phyloP scores from a whole-genome alignment of 148 eudicot genomes.

The Vaccinium myrtillus region DNA sequence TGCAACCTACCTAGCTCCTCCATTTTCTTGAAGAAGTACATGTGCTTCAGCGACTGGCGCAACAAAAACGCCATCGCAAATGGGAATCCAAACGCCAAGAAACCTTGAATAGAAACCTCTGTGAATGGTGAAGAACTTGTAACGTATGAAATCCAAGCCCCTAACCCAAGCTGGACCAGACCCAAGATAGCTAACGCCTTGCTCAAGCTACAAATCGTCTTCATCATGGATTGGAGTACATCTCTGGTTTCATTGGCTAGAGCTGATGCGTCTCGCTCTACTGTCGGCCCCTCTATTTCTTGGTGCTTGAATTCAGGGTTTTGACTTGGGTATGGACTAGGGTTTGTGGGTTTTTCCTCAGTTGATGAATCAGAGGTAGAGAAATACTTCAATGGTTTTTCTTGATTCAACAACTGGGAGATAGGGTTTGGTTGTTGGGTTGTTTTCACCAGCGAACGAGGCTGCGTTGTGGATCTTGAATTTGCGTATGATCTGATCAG shows the following conservation, averaged over 20 bases:
- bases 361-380: slow-evolving; percentile 30
- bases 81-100: slow-evolving; percentile 65
- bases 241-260: slow-evolving; percentile 51
- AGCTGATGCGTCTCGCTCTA: slow-evolving; percentile 65
- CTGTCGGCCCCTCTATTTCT: slow-evolving; percentile 79
- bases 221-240: slow-evolving; percentile 42
- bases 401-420: not conserved
- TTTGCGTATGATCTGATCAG: slow-evolving; percentile 12
- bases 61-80: slow-evolving; percentile 70
- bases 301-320: slow-evolving; percentile 60
- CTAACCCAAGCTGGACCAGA: slow-evolving; percentile 48
- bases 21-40: slow-evolving; percentile 82
- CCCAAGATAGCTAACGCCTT: slow-evolving; percentile 52
- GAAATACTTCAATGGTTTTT: slow-evolving; percentile 13
- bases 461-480: slow-evolving; percentile 4
- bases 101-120: slow-evolving; percentile 42
- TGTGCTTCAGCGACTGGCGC: slow-evolving; percentile 59
- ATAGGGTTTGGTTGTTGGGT: not conserved
- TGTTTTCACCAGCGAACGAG: not conserved
- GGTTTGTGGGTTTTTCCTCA: slow-evolving; percentile 25
- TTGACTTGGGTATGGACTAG: slow-evolving; percentile 30
- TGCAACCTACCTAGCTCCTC: slow-evolving; percentile 83
- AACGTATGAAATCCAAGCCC: slow-evolving; percentile 56
- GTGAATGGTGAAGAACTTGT: slow-evolving; percentile 25
- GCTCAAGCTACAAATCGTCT: slow-evolving; percentile 32